Percentiles rank a stretch among this genome's conserved stretches.
Conservation (phyloP, 2,329 filamentous ascomycete species). For the Monilinia vaccinii-corymbosi region DNA sequence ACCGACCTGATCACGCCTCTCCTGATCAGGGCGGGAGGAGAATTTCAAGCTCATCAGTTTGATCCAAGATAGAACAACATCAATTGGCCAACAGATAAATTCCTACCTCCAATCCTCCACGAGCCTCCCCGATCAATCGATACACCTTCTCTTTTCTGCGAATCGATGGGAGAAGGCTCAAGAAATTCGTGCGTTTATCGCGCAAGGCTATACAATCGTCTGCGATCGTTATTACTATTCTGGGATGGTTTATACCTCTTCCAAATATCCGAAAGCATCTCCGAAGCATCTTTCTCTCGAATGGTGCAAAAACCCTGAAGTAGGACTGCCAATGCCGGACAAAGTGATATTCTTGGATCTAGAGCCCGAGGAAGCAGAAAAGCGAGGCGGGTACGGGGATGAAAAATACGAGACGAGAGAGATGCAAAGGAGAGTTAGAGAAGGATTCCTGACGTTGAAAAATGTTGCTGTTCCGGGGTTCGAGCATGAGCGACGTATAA, state of each 20-base stretch:
- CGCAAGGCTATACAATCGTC: conserved; percentile 63
- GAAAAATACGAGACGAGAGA: conserved; percentile 82
- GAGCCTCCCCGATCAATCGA: conserved; percentile 58
- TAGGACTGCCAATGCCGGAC: conserved; percentile 81
- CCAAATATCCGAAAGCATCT: conserved; percentile 60
- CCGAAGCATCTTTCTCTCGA: conserved; percentile 46
- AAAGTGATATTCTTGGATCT: conserved; percentile 81
- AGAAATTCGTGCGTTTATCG: conserved; percentile 44
- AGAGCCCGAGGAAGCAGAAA: conserved; percentile 59
- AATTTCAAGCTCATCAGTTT: conserved; percentile 3
- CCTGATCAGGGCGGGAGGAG: not conserved
- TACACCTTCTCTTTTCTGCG: conserved; percentile 64
- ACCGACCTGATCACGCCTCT: not conserved
- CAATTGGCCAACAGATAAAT: conserved; percentile 61
- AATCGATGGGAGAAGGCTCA: conserved; percentile 55
- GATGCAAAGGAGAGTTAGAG: conserved; percentile 72
- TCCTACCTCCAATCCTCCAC: conserved; percentile 51
- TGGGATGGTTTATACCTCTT: conserved; percentile 85
- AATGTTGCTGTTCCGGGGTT: conserved; percentile 17
- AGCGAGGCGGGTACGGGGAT: conserved; percentile 75
- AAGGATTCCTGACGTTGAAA: conserved; percentile 58
- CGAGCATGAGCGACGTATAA: conserved; percentile 42
- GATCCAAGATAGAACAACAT: conserved; percentile 50
- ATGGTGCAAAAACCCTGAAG: conserved; percentile 80
- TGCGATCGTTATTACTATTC: conserved; percentile 94